phyloP scores from a whole-genome alignment of 1,139 yeast genomes.

The Pneumocystis sp. region DNA sequence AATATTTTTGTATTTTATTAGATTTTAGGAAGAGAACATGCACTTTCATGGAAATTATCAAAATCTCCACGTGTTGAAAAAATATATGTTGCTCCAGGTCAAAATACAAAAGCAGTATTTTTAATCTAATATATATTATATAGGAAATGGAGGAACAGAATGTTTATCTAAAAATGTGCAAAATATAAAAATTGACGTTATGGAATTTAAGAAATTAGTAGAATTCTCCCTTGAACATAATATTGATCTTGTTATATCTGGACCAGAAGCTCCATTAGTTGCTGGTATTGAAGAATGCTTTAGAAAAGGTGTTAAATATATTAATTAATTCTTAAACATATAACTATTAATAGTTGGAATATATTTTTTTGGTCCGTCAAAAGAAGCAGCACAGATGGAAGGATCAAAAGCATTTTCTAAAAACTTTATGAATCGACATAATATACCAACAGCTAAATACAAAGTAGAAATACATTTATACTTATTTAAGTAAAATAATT shows the following conservation, averaged over 20 bases:
- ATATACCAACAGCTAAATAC: conserved; percentile 87
- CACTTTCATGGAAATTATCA: conserved; percentile 79
- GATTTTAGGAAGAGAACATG: conserved; percentile 60
- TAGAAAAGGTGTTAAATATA: conserved; percentile 21
- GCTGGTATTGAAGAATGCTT: conserved; percentile 74
- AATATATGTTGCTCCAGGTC: conserved; percentile 86
- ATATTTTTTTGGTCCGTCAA: conserved; percentile 92
- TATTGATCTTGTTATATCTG: conserved; percentile 75
- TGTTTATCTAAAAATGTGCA: conserved; percentile 37
- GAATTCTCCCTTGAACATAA: conserved; percentile 55
- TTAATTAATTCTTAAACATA: conserved; percentile 16
- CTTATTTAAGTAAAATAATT: not conserved
- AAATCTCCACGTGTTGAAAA: conserved; percentile 59
- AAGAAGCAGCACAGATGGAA: conserved; percentile 83
- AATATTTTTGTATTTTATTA: not conserved
- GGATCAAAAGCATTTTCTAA: conserved; percentile 94
- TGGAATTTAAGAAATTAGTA: conserved; percentile 27
- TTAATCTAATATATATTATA: not conserved
- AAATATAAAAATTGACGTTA: conserved; percentile 53
- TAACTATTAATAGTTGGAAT: conserved; percentile 46
- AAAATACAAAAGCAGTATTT: not conserved
- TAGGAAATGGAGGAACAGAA: conserved; percentile 67
- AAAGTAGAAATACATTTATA: conserved; percentile 20
- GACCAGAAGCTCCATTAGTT: conserved; percentile 98
- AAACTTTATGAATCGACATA: conserved; percentile 80